Percentiles rank a stretch among this genome's conserved stretches.
phyloP scores from a whole-genome alignment of 2,329 filamentous ascomycete species.

The Cercospora berteroae region DNA sequence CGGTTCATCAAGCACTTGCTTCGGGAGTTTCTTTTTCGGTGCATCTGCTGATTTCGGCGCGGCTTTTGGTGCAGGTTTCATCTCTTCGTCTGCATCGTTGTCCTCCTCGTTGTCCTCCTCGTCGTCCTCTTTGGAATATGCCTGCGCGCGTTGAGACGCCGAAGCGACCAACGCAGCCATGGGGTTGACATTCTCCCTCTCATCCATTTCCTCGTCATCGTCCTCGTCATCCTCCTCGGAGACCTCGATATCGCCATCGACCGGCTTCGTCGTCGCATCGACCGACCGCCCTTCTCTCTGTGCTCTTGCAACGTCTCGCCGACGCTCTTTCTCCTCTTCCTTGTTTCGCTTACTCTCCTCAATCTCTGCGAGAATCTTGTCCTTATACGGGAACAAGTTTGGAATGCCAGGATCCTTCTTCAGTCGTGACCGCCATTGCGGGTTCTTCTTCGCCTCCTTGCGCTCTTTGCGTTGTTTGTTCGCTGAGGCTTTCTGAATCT shows the following conservation, averaged over 20 bases:
- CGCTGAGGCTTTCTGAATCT: constrained; percentile 88
- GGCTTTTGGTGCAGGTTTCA: constrained; percentile 8
- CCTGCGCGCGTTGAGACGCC: constrained; percentile 73
- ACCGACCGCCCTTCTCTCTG: constrained; percentile 40
- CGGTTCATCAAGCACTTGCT: constrained; percentile 91
- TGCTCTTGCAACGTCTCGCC: constrained; percentile 65
- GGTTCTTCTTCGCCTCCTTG: constrained; percentile 92
- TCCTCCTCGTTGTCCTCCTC: constrained; percentile 56
- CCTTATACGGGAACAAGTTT: constrained; percentile 96
- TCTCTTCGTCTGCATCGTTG: constrained; percentile 44
- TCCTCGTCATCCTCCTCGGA: constrained; percentile 52
- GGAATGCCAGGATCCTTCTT: constrained; percentile 99
- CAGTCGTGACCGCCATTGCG: constrained; percentile 88
- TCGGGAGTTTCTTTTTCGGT: constrained; percentile 72
- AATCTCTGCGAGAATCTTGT: constrained; percentile 89
- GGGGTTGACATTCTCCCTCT: constrained; percentile 71
- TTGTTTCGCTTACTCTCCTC: constrained; percentile 82
- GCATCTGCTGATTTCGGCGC: constrained; percentile 9
- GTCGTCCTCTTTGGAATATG: constrained; percentile 59
- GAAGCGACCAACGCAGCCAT: constrained; percentile 90
- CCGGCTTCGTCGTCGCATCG: constrained; percentile 51
- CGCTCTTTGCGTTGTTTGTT: constrained; percentile 88
- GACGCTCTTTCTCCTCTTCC: constrained; percentile 71
- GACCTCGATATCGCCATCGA: constrained; percentile 46
- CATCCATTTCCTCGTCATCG: constrained; percentile 58